These are phyloP conservation scores for Spergularia marina DNA, from an alignment of 148 eudicot genomes.

Conservation along the genomic window DNA sequence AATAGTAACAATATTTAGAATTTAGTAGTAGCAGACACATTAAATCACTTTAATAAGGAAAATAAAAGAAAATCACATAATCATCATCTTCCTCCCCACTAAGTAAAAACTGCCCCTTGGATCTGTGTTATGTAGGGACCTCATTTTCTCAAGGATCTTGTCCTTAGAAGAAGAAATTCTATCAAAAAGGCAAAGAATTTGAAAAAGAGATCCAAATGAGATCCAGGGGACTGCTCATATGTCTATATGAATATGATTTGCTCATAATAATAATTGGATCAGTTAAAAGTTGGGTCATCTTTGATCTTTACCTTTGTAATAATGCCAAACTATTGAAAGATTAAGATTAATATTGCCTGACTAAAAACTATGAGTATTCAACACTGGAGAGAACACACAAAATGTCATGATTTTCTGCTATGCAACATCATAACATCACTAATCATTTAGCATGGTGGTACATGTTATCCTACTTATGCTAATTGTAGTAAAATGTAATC, in stretches of 20 bases:
- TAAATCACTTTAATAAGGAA: constrained; percentile 23
- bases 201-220: constrained; percentile 10
- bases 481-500: not conserved
- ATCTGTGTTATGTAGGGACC: constrained; percentile 22
- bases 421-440: constrained; percentile 15
- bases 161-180: constrained; percentile 6
- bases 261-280: constrained; percentile 35
- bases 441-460: constrained; percentile 23
- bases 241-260: constrained; percentile 25
- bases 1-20: no score
- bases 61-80: constrained; percentile 1
- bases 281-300: constrained; percentile 22
- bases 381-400: not conserved
- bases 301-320: constrained; percentile 8
- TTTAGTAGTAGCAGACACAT: not conserved
- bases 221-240: constrained; percentile 24
- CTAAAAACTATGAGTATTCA: not conserved
- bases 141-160: constrained; percentile 20
- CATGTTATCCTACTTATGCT: constrained; percentile 1
- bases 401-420: constrained; percentile 20
- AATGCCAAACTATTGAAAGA: constrained; percentile 3
- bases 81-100: constrained; percentile 25
- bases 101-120: constrained; percentile 26
- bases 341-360: constrained; percentile 1
- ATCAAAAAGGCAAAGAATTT: constrained; percentile 7